Evolutionary conservation across 768 basidiomycete species (phyloP).

Genomic region (Tylopilus intermedius): DNA sequence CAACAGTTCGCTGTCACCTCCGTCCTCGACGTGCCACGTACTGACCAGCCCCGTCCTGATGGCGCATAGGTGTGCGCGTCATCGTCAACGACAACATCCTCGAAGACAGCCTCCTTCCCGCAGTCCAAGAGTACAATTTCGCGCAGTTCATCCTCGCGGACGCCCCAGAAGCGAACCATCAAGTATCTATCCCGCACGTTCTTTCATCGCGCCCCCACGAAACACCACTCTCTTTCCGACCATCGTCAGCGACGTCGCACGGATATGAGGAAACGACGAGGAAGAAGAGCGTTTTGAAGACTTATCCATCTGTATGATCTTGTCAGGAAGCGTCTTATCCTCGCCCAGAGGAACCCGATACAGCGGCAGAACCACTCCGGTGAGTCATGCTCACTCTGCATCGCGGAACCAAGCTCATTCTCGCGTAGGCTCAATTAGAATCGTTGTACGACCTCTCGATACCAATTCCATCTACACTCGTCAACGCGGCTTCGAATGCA

Average conservation of each 20-base stretch:
- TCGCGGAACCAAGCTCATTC: too few species aligned
- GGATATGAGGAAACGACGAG: slow-evolving; percentile 38
- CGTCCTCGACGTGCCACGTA: background rate
- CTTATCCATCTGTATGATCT: too few species aligned
- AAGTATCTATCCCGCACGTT: slow-evolving; percentile 49
- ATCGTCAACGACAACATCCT: slow-evolving; percentile 83
- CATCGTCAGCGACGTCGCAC: slow-evolving; percentile 73
- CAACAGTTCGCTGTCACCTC: slow-evolving; percentile 50
- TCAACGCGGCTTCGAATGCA: slow-evolving; percentile 44
- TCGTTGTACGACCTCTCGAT: slow-evolving; percentile 68
- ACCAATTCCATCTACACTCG: slow-evolving; percentile 54
- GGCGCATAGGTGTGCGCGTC: slow-evolving; percentile 71
- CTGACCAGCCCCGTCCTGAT: background rate
- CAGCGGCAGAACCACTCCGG: too few species aligned
- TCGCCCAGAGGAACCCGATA: too few species aligned
- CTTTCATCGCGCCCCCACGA: background rate
- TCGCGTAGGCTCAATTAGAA: slow-evolving; percentile 77
- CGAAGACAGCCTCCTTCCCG: slow-evolving; percentile 70
- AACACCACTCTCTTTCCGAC: slow-evolving; percentile 46
- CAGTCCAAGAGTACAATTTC: slow-evolving; percentile 79
- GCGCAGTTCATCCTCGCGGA: slow-evolving; percentile 85
- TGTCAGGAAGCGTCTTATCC: too few species aligned
- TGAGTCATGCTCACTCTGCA: too few species aligned
- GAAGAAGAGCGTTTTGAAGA: too few species aligned
- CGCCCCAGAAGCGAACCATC: slow-evolving; percentile 68